Evolutionary conservation across 371 early-diverging fungal genomes (phyloP), one percentile per base, ranked within the genome.

Genomic region (Apophysomyces sp.): DNA sequence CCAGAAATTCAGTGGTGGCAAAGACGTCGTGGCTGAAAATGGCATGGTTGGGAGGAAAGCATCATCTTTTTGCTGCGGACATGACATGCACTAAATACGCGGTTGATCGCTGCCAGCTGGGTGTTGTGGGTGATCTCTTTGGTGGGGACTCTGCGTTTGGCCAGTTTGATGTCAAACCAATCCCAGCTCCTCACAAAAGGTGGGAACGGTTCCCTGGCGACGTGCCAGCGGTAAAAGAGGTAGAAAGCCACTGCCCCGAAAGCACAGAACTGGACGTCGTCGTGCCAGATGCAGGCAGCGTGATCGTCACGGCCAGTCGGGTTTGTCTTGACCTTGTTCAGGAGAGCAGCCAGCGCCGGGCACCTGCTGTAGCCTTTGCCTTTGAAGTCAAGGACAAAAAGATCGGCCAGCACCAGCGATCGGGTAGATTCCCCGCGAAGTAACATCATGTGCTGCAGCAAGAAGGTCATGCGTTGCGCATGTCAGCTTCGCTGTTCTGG

Each of bases 51-150:
- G 30, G 58, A 16, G 4, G 0, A 1, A 44, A n/a, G 57, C 6
- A 56, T 55, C 8, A 44, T 62, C 28, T 62, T 55, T 30, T 7
- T 15, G 18, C 62, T 56, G n/a, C 21, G 8, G 12, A 56, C 15
- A 7, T 36, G 27, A 6, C 53, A 21, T 7, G 56, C 51, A 3
- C 4, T 16, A 34, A 56, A 62, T 2, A 49, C 62, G 1, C 27
- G 40, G 18, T 32, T 24, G 18, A 55, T 44, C 0, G 57, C 41
- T 5, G 12, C 40, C 1, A 55, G 1, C 2, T 58, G 51, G 15
- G 41, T 16, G 18, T 30, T 58, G 40, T n/a, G 11, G 1, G 41
- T 5, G 18, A 58, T 27, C 2, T 41, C 5, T 30, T 58, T 34
- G 9, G 40, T 21, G 11, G 49, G 18, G 11, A 44, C 0, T 21